Evolutionary conservation across 148 eudicot genomes (phyloP).

Genomic region (Silene uniflora): DNA sequence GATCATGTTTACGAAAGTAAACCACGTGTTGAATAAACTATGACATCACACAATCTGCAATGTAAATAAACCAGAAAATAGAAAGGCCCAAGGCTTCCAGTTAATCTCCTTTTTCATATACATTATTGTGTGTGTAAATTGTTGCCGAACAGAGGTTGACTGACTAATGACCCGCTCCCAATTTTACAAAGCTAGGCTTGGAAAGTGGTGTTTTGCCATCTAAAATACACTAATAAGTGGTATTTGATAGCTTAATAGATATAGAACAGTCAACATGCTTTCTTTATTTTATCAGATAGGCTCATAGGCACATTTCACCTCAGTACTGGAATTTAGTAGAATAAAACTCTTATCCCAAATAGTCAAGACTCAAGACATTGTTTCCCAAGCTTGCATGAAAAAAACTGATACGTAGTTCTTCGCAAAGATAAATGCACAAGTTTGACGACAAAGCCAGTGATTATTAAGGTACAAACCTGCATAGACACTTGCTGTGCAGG

Average conservation of each 20-base stretch:
- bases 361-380: background rate
- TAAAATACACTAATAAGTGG: background rate
- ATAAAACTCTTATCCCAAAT: background rate
- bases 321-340: background rate
- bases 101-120: background rate
- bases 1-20: background rate
- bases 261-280: background rate
- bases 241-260: background rate
- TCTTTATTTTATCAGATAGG: background rate
- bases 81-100: background rate
- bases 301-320: background rate
- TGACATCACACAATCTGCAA: background rate
- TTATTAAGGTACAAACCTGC: slow-evolving; percentile 21
- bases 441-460: background rate
- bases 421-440: slow-evolving; percentile 1
- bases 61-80: background rate
- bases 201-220: background rate
- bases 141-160: no score
- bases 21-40: background rate
- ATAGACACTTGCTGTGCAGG: slow-evolving; percentile 2
- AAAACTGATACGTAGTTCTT: background rate
- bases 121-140: background rate
- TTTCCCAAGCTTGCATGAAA: background rate
- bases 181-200: background rate
- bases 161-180: background rate